These are phyloP conservation scores for Amanita thiersii DNA, from an alignment of 768 basidiomycete genomes.

Conservation along the genomic window DNA sequence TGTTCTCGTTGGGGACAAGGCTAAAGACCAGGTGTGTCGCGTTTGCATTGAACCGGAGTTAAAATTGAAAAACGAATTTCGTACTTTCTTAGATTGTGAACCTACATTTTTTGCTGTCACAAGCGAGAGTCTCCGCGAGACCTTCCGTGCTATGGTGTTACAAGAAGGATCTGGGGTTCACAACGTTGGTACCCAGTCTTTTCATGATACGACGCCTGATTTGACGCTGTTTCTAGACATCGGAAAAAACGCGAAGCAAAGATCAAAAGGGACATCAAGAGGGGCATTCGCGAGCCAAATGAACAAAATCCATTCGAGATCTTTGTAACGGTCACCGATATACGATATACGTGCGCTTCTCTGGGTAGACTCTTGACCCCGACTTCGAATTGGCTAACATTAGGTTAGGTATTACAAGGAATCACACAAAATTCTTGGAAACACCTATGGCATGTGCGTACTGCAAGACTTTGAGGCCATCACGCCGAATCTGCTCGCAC, in stretches of 20 bases:
- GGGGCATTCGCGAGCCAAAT: conserved; percentile 88
- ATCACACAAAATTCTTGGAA: conserved; percentile 91
- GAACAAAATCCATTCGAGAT: conserved; percentile 98
- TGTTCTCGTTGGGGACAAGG: conserved; percentile 92
- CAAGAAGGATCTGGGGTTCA: conserved; percentile 97
- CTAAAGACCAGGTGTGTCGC: conserved; percentile 74
- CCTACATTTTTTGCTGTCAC: conserved; percentile 89
- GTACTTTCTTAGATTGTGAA: conserved; percentile 74
- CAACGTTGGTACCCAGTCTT: conserved; percentile 43
- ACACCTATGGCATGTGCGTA: conserved; percentile 96
- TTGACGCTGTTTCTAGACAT: conserved; percentile 42
- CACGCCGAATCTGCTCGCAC: conserved; percentile 92
- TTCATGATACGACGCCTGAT: neutral
- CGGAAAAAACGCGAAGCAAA: conserved; percentile 96
- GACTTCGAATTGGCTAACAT: conserved; percentile 1
- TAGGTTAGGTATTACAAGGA: conserved; percentile 97
- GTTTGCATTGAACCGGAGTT: neutral
- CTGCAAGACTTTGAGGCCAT: conserved; percentile 98
- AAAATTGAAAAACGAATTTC: neutral
- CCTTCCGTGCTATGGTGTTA: conserved; percentile 98
- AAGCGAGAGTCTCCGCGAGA: conserved; percentile 80
- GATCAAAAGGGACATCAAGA: conserved; percentile 93
- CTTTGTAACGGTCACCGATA: conserved; percentile 97
- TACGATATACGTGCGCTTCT: conserved; percentile 81
- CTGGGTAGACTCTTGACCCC: neutral